Conservation (phyloP, 1,284 basidiomycete species). For the Sporisorium iseilematis-ciliati region DNA sequence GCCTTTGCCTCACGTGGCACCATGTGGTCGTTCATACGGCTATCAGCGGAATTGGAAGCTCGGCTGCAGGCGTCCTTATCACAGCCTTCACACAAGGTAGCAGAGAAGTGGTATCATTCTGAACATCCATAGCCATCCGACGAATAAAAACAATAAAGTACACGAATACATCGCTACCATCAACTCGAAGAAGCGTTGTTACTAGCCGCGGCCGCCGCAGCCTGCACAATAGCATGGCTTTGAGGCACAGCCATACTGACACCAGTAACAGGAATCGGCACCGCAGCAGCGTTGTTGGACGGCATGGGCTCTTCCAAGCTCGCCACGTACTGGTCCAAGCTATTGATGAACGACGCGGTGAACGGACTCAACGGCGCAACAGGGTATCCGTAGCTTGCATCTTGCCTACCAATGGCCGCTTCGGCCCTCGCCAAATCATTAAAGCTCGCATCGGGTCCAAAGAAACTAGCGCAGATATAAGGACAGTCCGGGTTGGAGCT, state of each 20-base stretch:
- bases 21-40: background rate
- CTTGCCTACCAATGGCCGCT: conserved; percentile 44
- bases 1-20: background rate
- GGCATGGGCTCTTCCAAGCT: conserved; percentile 48
- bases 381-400: conserved; percentile 40
- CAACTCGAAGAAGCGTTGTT: background rate
- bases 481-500: conserved; percentile 35
- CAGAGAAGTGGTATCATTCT: too few relatives aligned
- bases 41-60: background rate
- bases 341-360: conserved; percentile 46
- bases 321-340: conserved; percentile 49
- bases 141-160: too few relatives aligned
- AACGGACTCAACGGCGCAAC: conserved; percentile 45
- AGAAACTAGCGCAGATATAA: conserved; percentile 41
- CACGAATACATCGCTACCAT: background rate
- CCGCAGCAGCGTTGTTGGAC: conserved; percentile 11
- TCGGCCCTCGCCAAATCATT: conserved; percentile 45
- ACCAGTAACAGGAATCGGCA: conserved; percentile 19
- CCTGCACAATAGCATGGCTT: conserved; percentile 32
- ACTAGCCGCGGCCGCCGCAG: conserved; percentile 1
- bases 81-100: too few relatives aligned
- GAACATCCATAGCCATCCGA: too few relatives aligned
- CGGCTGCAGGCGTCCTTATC: background rate
- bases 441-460: conserved; percentile 45
- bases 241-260: conserved; percentile 21